phyloP scores from a whole-genome alignment of 805 yeast species.

The Candida nemodendra region DNA sequence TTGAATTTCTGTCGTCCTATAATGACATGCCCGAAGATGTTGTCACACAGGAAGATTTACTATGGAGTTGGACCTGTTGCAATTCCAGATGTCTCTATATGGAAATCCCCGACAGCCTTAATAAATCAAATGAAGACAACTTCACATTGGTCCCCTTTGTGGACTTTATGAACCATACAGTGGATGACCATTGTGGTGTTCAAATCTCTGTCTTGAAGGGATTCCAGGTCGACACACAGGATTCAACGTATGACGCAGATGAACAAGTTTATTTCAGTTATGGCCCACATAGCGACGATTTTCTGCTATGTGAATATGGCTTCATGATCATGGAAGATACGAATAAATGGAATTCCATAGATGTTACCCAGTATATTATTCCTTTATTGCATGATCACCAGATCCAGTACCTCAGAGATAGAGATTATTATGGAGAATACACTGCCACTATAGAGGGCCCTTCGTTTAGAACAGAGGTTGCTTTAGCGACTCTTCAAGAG shows the following conservation, averaged over 20 bases:
- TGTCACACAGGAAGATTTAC: slow-evolving; percentile 33
- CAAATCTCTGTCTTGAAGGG: slow-evolving; percentile 43
- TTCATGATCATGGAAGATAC: slow-evolving; percentile 45
- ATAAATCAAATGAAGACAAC: slow-evolving; percentile 53
- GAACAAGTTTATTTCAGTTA: slow-evolving; percentile 74
- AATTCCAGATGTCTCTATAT: slow-evolving; percentile 89
- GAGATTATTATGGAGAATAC: slow-evolving; percentile 72
- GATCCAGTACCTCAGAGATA: slow-evolving; percentile 43
- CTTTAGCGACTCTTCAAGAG: slow-evolving; percentile 58
- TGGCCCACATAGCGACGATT: slow-evolving; percentile 87
- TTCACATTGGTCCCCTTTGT: slow-evolving; percentile 91
- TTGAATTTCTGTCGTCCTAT: slow-evolving; percentile 21
- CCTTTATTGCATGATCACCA: slow-evolving; percentile 38
- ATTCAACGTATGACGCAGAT: slow-evolving; percentile 29
- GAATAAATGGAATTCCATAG: slow-evolving; percentile 71
- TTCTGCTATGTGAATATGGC: slow-evolving; percentile 84
- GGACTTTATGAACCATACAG: slow-evolving; percentile 78
- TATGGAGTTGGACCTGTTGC: slow-evolving; percentile 83
- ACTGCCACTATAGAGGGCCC: slow-evolving; percentile 52
- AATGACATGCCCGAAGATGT: background rate
- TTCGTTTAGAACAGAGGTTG: slow-evolving; percentile 76
- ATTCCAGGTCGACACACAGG: slow-evolving; percentile 48
- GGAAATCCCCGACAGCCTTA: slow-evolving; percentile 47
- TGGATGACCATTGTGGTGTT: slow-evolving; percentile 52
- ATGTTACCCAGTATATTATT: slow-evolving; percentile 49